A percentile compares a stretch with the other conserved stretches of the same genome.
These are phyloP conservation scores for Hypoxylon perforatum DNA, from an alignment of 495 filamentous ascomycete species.

Conservation along the genomic window DNA sequence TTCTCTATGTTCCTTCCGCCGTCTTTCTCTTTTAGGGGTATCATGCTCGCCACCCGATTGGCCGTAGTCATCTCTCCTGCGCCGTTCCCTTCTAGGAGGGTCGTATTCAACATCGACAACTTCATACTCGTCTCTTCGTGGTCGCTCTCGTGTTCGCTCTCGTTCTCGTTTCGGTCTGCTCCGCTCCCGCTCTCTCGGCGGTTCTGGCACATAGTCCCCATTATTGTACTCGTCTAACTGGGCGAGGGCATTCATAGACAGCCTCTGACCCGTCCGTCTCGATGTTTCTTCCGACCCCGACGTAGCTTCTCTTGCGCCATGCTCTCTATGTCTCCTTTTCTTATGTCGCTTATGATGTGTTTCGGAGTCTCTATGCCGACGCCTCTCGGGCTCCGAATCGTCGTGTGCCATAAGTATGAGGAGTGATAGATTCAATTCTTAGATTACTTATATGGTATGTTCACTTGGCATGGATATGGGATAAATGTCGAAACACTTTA, in stretches of 20 bases:
- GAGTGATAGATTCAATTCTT: constrained; percentile 12
- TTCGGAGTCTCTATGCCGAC: constrained; percentile 44
- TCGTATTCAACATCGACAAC: constrained; percentile 39
- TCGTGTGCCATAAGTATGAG: constrained; percentile 42
- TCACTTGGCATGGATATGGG: neutral
- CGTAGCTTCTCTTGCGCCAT: constrained; percentile 27
- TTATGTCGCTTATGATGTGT: constrained; percentile 40
- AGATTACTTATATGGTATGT: constrained; percentile 14
- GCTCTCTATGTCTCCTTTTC: constrained; percentile 43
- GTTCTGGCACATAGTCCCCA: constrained; percentile 35
- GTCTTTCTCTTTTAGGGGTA: constrained; percentile 49
- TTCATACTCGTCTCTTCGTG: constrained; percentile 34
- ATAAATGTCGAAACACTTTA: neutral
- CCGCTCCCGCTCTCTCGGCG: constrained; percentile 36
- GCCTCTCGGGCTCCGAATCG: constrained; percentile 42
- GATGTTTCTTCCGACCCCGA: constrained; percentile 34
- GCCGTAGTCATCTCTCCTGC: constrained; percentile 30
- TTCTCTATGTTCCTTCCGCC: constrained; percentile 45
- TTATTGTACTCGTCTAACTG: constrained; percentile 69
- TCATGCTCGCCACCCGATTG: constrained; percentile 36
- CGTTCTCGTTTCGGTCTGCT: constrained; percentile 23
- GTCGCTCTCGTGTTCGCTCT: constrained; percentile 28
- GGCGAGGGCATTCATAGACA: constrained; percentile 70
- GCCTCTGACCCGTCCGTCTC: constrained; percentile 36
- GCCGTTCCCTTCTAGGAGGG: constrained; percentile 29